Conservation (phyloP, 306 rosid genomes). For the Trifolium dubium region DNA sequence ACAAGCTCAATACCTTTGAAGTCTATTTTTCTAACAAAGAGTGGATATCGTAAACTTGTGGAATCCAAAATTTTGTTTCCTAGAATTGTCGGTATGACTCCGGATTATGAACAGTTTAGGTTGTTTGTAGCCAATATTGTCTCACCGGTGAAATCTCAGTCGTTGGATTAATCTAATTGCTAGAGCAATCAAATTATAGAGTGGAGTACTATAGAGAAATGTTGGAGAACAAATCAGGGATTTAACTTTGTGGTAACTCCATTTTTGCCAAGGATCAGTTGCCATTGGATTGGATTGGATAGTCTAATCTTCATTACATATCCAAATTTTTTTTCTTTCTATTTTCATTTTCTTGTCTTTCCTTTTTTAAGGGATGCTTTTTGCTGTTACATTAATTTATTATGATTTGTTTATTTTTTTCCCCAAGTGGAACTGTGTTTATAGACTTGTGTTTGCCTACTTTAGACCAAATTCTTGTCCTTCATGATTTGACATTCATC, state of each 20-base stretch:
- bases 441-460: background rate
- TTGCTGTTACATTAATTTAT: slow-evolving; percentile 40
- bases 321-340: slow-evolving; percentile 20
- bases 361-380: slow-evolving; percentile 42
- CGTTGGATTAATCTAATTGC: background rate
- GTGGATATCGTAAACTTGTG: slow-evolving; percentile 43
- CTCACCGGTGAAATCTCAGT: background rate
- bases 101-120: slow-evolving; percentile 19
- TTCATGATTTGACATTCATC: too few relatives aligned
- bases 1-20: slow-evolving; percentile 90
- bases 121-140: background rate
- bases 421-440: background rate
- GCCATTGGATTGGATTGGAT: slow-evolving; percentile 39
- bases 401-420: slow-evolving; percentile 41
- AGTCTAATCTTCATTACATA: slow-evolving; percentile 35
- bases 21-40: slow-evolving; percentile 36
- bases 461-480: too few relatives aligned
- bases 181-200: slow-evolving; percentile 5
- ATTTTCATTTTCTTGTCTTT: slow-evolving; percentile 11
- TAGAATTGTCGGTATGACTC: slow-evolving; percentile 32
- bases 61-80: slow-evolving; percentile 47
- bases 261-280: slow-evolving; percentile 44
- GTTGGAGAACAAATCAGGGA: slow-evolving; percentile 37
- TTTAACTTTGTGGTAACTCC: slow-evolving; percentile 43
- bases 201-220: slow-evolving; percentile 38